phyloP scores from a whole-genome alignment of 352 stramenopile genomes.

The Phytophthora podocarpi region DNA sequence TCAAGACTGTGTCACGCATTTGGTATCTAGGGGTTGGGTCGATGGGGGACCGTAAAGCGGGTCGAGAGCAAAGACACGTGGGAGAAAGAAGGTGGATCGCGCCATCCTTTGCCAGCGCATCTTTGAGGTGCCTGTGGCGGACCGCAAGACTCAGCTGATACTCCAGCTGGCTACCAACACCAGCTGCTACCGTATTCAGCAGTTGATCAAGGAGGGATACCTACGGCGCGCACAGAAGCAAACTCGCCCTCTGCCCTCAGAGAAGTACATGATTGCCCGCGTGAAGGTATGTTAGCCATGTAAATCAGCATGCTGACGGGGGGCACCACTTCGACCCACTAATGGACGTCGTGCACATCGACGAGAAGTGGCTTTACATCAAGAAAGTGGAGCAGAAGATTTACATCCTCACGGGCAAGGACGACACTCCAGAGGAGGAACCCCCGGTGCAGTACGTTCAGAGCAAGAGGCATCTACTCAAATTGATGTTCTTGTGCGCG shows the following conservation, averaged over 20 bases:
- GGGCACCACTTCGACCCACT: not conserved
- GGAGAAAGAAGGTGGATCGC: constrained; percentile 5
- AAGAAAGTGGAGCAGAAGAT: constrained; percentile 1
- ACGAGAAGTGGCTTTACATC: constrained; percentile 17
- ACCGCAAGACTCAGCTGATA: not conserved
- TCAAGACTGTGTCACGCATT: not conserved
- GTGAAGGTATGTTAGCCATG: not conserved
- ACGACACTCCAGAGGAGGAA: not conserved
- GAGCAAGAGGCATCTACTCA: not conserved
- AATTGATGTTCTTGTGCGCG: constrained; percentile 11
- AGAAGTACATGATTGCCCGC: not conserved
- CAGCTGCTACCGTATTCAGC: not conserved
- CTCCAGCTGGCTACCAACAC: not conserved
- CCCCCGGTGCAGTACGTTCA: not conserved
- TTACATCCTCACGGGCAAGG: constrained; percentile 10
- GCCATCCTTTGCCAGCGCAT: not conserved
- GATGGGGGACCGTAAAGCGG: not conserved
- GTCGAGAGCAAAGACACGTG: not conserved
- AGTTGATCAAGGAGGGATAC: constrained; percentile 10
- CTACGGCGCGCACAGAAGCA: not conserved
- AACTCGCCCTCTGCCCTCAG: not conserved
- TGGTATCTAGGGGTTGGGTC: not conserved
- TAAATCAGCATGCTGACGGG: not conserved
- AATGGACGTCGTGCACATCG: constrained; percentile 1
- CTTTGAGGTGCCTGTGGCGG: not conserved